Conservation (phyloP, 139 green algal genomes). For the Chlamydomonas sp. region DNA sequence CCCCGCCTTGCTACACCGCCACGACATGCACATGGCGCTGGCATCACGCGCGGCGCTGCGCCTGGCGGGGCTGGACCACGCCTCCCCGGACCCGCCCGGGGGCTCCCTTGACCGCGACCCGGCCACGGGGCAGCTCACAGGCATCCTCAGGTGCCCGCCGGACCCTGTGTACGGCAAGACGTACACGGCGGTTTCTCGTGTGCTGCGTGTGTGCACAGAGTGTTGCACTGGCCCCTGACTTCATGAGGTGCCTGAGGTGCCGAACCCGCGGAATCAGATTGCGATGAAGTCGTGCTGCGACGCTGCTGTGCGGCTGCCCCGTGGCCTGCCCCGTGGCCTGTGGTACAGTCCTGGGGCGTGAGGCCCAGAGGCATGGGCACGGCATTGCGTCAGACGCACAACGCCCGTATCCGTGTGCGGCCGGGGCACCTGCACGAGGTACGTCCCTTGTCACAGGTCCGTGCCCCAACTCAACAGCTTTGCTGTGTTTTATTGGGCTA, state of each 20-base stretch:
- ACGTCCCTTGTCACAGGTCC: background rate
- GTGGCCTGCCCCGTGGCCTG: no score
- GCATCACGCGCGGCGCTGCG: conserved; percentile 64
- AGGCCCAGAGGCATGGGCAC: no score
- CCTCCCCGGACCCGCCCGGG: background rate
- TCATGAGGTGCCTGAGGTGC: no score
- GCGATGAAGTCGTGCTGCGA: no score
- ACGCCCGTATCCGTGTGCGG: no score
- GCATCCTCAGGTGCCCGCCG: conserved; percentile 23
- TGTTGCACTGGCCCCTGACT: no score
- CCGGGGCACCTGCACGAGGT: background rate
- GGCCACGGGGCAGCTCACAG: conserved; percentile 4
- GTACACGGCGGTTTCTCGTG: background rate
- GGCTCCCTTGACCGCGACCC: conserved; percentile 18
- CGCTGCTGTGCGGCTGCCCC: no score
- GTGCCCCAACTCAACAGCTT: background rate
- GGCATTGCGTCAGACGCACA: no score
- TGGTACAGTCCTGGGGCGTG: no score
- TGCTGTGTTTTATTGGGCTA: background rate
- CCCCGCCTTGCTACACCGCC: conserved; percentile 60
- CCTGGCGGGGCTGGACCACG: background rate
- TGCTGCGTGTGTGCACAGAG: background rate
- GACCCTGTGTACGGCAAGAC: background rate
- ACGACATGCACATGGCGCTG: conserved; percentile 73
- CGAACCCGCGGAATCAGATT: no score